Evolutionary conservation across 176 grass and related monocot genomes (phyloP), one percentile per base, ranked within the genome.

Genomic region (Oryza coarctata): DNA sequence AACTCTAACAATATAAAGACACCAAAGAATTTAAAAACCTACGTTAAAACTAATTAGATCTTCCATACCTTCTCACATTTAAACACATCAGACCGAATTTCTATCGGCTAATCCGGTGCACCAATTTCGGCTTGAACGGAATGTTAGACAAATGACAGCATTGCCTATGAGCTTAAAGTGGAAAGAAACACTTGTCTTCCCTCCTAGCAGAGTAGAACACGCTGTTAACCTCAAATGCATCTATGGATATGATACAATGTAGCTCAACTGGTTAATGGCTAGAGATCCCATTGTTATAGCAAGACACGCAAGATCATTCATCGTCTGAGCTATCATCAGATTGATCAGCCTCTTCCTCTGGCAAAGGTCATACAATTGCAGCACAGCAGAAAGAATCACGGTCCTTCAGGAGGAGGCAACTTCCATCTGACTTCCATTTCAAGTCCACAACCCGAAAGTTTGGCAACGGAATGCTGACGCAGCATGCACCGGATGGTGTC

Each of bases 361-460:
- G 83, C 73, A 92, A 84, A 73, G 77, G 58, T 33, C 87, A 86
- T 18, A 93, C 84, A 2, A 94, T 74, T 25, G 88, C 88, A 47
- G 96, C 88, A 27, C 96, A 98, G 81, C 93, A 98, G 76, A 95
- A 98, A 8, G 69, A 86, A 22, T 98, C 96, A 10, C 88, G 85
- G 38, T 91, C 92, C 87, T 98, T 98, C 40, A 98, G 83, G 23
- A 98, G 90, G 41, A 98, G 92, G 25, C 87, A 89, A 64, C 73
- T 87, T 38, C 96, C 96, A 74, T 86, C 85, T 0, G 82, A 89
- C 58, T 73, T 98, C 96, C 96, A 98, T 84, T 95, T 98, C 89
- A 98, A 79, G 62, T 98, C 96, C 12, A 88, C 45, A 30, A 88
- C 86, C 41, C 75, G 68, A 60, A 99, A 95, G n/a, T 94, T 65